phyloP scores from a whole-genome alignment of 2,329 filamentous ascomycete genomes.

The Delphinella strobiligena region DNA sequence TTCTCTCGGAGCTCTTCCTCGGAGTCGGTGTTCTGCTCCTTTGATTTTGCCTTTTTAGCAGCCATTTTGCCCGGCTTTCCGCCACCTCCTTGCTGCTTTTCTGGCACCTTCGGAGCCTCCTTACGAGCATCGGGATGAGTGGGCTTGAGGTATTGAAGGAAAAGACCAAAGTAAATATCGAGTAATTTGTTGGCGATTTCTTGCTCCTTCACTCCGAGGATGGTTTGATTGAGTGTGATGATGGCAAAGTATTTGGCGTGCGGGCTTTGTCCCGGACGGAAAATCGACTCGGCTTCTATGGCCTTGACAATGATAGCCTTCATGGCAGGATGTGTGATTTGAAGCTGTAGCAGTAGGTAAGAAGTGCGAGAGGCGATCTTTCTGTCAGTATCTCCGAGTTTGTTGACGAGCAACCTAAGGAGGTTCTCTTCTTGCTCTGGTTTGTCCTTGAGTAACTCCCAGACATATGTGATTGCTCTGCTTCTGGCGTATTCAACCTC shows the following conservation, averaged over 20 bases:
- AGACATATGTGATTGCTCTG: constrained; percentile 81
- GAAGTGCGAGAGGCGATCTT: constrained; percentile 93
- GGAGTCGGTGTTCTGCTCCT: constrained; percentile 25
- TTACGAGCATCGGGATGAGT: constrained; percentile 18
- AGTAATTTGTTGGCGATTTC: constrained; percentile 68
- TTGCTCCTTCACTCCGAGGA: constrained; percentile 74
- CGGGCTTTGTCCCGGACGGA: constrained; percentile 73
- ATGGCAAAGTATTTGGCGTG: constrained; percentile 92
- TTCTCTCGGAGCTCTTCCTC: constrained; percentile 70
- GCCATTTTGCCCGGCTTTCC: constrained; percentile 42
- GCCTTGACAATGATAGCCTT: constrained; percentile 74
- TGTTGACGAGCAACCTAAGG: constrained; percentile 83
- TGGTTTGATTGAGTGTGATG: constrained; percentile 94
- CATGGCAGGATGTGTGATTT: constrained; percentile 85
- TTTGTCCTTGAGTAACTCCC: constrained; percentile 83
- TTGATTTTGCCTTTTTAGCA: constrained; percentile 28
- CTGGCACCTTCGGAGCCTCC: constrained; percentile 22
- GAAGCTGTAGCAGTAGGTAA: constrained; percentile 82
- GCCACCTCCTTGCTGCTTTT: constrained; percentile 40
- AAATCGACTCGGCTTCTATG: constrained; percentile 77
- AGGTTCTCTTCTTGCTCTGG: constrained; percentile 95
- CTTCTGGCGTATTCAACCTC: constrained; percentile 89
- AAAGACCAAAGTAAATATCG: constrained; percentile 84
- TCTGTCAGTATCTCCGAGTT: constrained; percentile 86
- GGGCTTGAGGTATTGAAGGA: constrained; percentile 68